phyloP scores from a whole-genome alignment of 106 monocot species.

The Triglochin maritima region DNA sequence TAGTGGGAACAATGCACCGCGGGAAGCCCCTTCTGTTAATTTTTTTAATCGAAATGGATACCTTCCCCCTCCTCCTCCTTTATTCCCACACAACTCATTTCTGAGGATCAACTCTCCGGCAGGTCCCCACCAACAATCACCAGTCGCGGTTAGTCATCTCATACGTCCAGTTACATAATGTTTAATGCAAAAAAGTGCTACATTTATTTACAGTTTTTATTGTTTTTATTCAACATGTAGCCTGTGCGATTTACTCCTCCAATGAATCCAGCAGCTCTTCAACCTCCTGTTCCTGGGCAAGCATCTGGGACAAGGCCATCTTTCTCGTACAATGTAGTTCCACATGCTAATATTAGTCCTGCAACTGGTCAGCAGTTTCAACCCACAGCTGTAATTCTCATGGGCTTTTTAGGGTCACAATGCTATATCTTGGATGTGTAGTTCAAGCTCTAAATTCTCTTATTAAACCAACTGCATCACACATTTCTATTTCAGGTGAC shows the following conservation, averaged over 20 bases:
- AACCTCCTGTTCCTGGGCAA: conserved; percentile 82
- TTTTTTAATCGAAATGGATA: conserved; percentile 29
- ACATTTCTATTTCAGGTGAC: conserved; percentile 27
- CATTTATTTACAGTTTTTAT: background rate
- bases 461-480: too few relatives aligned
- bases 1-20: conserved; percentile 22
- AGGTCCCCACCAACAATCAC: conserved; percentile 30
- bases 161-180: conserved; percentile 5
- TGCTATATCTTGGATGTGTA: too few relatives aligned
- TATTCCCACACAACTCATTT: conserved; percentile 43
- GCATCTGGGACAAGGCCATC: conserved; percentile 54
- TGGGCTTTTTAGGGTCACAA: conserved; percentile 13
- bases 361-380: conserved; percentile 88
- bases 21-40: conserved; percentile 32
- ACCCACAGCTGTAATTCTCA: conserved; percentile 62
- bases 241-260: conserved; percentile 32
- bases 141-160: conserved; percentile 17
- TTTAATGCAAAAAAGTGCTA: background rate
- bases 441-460: too few relatives aligned
- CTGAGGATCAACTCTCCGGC: conserved; percentile 36
- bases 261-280: conserved; percentile 65
- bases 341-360: conserved; percentile 38
- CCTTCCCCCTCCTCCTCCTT: conserved; percentile 33
- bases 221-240: conserved; percentile 22
- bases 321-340: conserved; percentile 68